phyloP scores from a whole-genome alignment of 345 rosid species.

The Melastoma malabathricum region DNA sequence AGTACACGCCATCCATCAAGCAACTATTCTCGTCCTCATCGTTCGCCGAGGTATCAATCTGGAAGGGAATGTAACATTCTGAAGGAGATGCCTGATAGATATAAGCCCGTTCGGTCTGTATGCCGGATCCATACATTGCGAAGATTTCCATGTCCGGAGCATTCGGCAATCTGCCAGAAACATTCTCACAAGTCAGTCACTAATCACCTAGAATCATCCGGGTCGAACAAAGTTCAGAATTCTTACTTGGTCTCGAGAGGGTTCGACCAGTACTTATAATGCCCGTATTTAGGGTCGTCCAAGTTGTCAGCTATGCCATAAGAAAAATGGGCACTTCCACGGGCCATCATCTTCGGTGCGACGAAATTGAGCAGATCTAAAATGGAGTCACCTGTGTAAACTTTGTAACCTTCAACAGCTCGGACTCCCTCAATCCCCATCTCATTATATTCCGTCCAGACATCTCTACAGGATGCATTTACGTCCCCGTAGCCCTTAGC shows the following conservation, averaged over 20 bases:
- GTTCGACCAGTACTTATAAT: slow-evolving; percentile 88
- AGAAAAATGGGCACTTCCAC: slow-evolving; percentile 79
- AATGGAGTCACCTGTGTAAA: slow-evolving; percentile 56
- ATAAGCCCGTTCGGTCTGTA: slow-evolving; percentile 89
- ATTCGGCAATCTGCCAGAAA: slow-evolving; percentile 56
- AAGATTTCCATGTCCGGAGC: slow-evolving; percentile 91
- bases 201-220: not conserved
- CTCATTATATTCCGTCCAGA: slow-evolving; percentile 93
- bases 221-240: not conserved
- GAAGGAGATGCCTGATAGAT: slow-evolving; percentile 56
- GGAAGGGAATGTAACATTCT: slow-evolving; percentile 83
- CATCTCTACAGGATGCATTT: slow-evolving; percentile 63
- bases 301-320: slow-evolving; percentile 88
- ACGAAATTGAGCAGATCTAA: slow-evolving; percentile 64
- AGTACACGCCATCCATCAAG: slow-evolving; percentile 69
- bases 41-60: slow-evolving; percentile 58
- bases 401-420: slow-evolving; percentile 73
- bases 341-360: slow-evolving; percentile 93
- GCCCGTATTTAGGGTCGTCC: slow-evolving; percentile 69
- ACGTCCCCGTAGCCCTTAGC: slow-evolving; percentile 53
- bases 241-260: slow-evolving; percentile 88
- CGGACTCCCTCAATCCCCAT: slow-evolving; percentile 76
- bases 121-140: slow-evolving; percentile 85
- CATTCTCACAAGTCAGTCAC: too few relatives aligned
- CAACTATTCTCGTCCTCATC: slow-evolving; percentile 53